Conservation (phyloP, 176 grass and related monocot genomes). For the Carex pumila region DNA sequence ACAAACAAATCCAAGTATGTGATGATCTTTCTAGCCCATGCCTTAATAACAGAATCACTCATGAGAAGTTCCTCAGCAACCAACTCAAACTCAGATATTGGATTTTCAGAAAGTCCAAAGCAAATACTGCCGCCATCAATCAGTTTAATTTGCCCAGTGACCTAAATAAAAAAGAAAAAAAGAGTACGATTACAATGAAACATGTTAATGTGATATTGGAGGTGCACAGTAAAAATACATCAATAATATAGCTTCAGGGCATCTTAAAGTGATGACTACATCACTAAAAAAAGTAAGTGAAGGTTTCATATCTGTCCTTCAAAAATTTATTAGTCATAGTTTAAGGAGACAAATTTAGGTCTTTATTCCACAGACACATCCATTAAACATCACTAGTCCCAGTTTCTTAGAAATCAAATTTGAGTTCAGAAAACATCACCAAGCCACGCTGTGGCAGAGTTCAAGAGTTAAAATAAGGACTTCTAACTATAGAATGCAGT, state of each 20-base stretch:
- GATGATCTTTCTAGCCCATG: neutral
- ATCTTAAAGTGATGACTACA: neutral
- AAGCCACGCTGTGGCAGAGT: neutral
- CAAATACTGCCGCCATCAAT: conserved; percentile 85
- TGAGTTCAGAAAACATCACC: neutral
- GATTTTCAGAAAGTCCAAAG: conserved; percentile 92
- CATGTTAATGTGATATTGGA: conserved; percentile 13
- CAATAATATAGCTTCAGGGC: neutral
- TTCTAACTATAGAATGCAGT: neutral
- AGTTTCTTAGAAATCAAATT: neutral
- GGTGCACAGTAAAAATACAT: neutral
- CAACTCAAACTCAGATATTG: conserved; percentile 96
- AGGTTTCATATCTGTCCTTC: neutral
- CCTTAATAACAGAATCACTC: conserved; percentile 99
- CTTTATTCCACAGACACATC: neutral
- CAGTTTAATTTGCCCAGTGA: conserved; percentile 93
- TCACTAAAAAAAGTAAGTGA: neutral
- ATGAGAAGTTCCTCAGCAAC: conserved; percentile 99
- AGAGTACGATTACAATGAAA: neutral
- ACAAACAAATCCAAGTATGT: neutral
- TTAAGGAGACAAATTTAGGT: neutral
- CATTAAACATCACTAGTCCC: neutral
- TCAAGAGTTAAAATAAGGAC: neutral
- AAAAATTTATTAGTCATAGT: neutral
- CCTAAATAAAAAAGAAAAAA: conserved; percentile 46